These are phyloP conservation scores for Dalbergia oliveri DNA, from an alignment of 306 rosid genomes.

Conservation along the genomic window DNA sequence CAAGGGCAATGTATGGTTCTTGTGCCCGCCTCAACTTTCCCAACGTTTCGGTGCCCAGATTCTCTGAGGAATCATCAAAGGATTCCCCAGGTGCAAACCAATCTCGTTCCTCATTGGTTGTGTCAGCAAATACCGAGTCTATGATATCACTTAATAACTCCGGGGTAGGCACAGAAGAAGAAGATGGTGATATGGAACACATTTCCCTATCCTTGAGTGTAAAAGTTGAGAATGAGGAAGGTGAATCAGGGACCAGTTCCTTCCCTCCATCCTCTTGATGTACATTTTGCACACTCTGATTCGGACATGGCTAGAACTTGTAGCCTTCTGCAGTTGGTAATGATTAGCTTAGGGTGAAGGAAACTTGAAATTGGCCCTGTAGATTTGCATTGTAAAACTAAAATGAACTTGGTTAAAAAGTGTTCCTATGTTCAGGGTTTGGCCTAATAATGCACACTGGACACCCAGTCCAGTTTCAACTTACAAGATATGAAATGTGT, in stretches of 20 bases:
- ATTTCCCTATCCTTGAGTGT: constrained; percentile 48
- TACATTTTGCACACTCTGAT: constrained; percentile 45
- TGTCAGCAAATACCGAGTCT: constrained; percentile 53
- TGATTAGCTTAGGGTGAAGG: constrained; percentile 42
- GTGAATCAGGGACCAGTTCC: constrained; percentile 44
- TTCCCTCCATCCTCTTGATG: constrained; percentile 44
- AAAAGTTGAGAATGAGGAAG: constrained; percentile 54
- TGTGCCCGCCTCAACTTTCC: constrained; percentile 86
- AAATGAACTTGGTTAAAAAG: constrained; percentile 35
- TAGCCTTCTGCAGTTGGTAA: constrained; percentile 41
- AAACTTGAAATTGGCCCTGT: constrained; percentile 36
- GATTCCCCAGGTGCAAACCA: constrained; percentile 47
- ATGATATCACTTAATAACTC: constrained; percentile 52
- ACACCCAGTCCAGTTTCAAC: constrained; percentile 12
- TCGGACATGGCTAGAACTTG: constrained; percentile 35
- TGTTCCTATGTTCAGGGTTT: constrained; percentile 27
- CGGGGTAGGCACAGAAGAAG: constrained; percentile 42
- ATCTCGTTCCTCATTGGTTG: constrained; percentile 42
- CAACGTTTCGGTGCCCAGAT: constrained; percentile 61
- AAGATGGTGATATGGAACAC: constrained; percentile 49
- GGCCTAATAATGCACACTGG: constrained; percentile 19
- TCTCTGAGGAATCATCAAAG: constrained; percentile 50
- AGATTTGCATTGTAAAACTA: constrained; percentile 45
- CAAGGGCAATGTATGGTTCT: constrained; percentile 82
- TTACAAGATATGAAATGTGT: constrained; percentile 16